Conservation (phyloP, 371 early-diverging fungal genomes). For the Mortierella sp. region DNA sequence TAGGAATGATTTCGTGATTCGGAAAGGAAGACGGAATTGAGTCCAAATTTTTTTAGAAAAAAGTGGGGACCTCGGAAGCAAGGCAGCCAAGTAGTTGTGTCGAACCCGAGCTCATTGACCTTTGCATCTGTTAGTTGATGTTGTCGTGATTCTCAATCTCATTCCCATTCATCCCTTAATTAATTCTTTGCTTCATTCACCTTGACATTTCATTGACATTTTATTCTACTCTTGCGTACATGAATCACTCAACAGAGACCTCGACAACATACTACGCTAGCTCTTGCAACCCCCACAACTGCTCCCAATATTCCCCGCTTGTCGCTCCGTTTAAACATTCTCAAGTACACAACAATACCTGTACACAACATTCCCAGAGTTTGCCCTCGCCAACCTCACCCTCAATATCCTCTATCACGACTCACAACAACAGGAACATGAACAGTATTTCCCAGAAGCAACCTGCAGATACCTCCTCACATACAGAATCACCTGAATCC, state of each 20-base stretch:
- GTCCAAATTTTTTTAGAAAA: background rate
- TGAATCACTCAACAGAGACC: slow-evolving; percentile 8
- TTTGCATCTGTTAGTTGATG: background rate
- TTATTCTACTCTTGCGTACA: background rate
- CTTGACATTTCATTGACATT: background rate
- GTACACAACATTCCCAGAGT: background rate
- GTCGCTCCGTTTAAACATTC: background rate
- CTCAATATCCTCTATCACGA: background rate
- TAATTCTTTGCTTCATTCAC: background rate
- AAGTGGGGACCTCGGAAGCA: slow-evolving; percentile 1
- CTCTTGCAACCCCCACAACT: slow-evolving; percentile 1
- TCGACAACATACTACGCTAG: background rate
- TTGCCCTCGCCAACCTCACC: slow-evolving; percentile 12
- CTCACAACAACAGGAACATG: background rate
- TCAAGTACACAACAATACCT: background rate
- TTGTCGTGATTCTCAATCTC: background rate
- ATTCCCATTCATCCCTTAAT: slow-evolving; percentile 2
- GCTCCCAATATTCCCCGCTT: background rate
- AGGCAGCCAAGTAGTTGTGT: background rate
- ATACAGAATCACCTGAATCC: background rate
- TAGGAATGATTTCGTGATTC: slow-evolving; percentile 4
- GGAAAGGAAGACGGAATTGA: background rate
- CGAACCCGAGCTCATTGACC: too few relatives aligned
- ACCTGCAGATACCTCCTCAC: background rate
- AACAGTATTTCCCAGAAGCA: background rate